Percentiles rank a stretch among this genome's conserved stretches.
These are phyloP conservation scores for Anaeramoeba ignava DNA, from an alignment of 78 protist genomes.

Conservation along the genomic window DNA sequence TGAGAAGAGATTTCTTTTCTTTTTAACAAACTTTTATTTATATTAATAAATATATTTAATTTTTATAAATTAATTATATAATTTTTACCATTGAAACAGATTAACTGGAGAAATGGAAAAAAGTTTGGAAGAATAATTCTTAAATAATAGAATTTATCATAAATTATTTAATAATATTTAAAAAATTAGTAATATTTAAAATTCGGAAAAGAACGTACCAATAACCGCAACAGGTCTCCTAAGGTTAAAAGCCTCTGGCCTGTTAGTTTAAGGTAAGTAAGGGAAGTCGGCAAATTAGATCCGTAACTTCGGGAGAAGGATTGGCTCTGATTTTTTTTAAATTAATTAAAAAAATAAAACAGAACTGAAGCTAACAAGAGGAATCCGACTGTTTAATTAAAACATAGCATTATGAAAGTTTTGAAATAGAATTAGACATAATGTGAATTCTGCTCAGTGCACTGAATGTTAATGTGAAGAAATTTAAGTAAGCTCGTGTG, in stretches of 20 bases:
- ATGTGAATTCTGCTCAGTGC: conserved; percentile 87
- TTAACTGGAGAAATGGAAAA: conserved; percentile 32
- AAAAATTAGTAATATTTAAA: conserved; percentile 30
- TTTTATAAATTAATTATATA: not conserved
- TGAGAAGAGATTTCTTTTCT: too few species aligned
- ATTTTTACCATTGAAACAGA: conserved; percentile 17
- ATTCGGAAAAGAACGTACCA: conserved; percentile 49
- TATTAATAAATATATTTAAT: conserved; percentile 18
- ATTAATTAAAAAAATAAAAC: conserved; percentile 8
- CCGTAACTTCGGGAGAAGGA: conserved; percentile 82
- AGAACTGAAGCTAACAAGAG: conserved; percentile 57
- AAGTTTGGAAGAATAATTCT: conserved; percentile 18
- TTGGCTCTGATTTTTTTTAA: conserved; percentile 54
- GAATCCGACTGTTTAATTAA: conserved; percentile 71
- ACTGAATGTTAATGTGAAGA: conserved; percentile 80
- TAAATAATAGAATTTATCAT: conserved; percentile 15
- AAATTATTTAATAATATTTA: conserved; percentile 40
- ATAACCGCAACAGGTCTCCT: conserved; percentile 84
- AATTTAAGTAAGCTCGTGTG: conserved; percentile 87
- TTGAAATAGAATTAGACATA: conserved; percentile 36
- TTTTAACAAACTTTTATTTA: not conserved
- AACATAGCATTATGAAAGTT: conserved; percentile 63
- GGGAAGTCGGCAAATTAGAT: conserved; percentile 87
- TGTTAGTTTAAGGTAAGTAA: conserved; percentile 68
- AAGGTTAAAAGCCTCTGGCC: conserved; percentile 79